These are phyloP conservation scores for Ananas comosus DNA, from an alignment of 176 grass and related monocot species.

Conservation along the genomic window DNA sequence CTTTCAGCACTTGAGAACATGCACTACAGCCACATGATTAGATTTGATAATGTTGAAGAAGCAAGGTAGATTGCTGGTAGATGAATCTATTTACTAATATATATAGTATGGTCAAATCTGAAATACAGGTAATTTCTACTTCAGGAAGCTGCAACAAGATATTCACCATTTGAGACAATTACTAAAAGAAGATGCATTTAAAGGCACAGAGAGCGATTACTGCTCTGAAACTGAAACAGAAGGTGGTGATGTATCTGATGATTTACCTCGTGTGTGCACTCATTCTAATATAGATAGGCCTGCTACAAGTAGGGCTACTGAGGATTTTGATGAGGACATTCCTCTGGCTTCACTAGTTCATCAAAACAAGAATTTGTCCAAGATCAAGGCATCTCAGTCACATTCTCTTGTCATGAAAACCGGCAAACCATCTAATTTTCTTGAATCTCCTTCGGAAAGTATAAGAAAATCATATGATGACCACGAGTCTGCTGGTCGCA, in stretches of 20 bases:
- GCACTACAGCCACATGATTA: conserved; percentile 85
- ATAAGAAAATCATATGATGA: conserved; percentile 31
- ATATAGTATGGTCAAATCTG: background rate
- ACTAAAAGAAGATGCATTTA: conserved; percentile 44
- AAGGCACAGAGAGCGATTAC: conserved; percentile 36
- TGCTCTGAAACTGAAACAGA: conserved; percentile 87
- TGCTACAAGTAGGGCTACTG: conserved; percentile 22
- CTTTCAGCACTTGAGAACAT: conserved; percentile 87
- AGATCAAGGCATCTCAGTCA: conserved; percentile 31
- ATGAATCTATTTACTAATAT: background rate
- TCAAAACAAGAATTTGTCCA: conserved; percentile 38
- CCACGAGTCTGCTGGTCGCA: conserved; percentile 44
- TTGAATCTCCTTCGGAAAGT: conserved; percentile 19
- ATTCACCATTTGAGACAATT: conserved; percentile 56
- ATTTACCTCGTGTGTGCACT: conserved; percentile 18
- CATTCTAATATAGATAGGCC: conserved; percentile 18
- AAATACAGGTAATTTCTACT: conserved; percentile 7
- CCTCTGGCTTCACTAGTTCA: conserved; percentile 49
- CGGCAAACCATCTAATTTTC: conserved; percentile 24
- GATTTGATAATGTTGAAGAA: conserved; percentile 75
- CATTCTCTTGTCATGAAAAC: conserved; percentile 23
- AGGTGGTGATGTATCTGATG: conserved; percentile 36
- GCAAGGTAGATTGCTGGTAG: conserved; percentile 38
- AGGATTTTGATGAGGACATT: conserved; percentile 50
- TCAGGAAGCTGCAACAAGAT: conserved; percentile 55